A percentile compares a stretch with the other conserved stretches of the same genome.
phyloP scores from a whole-genome alignment of 352 stramenopile species.

The Phytophthora megakarya region DNA sequence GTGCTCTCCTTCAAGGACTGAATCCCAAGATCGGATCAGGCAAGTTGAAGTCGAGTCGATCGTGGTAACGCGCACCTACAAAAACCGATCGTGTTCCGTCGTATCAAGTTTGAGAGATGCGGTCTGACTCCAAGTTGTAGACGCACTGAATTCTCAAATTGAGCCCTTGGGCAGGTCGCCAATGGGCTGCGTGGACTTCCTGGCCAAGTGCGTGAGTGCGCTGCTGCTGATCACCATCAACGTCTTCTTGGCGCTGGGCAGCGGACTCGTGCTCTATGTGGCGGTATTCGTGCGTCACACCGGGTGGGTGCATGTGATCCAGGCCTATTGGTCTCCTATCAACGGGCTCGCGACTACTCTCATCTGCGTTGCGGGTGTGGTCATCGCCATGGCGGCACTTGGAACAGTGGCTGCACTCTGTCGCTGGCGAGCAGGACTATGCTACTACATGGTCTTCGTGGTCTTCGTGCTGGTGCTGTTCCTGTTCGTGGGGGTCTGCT shows the following conservation, averaged over 20 bases:
- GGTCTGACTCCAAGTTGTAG: slow-evolving; percentile 24
- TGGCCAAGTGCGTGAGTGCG: slow-evolving; percentile 38
- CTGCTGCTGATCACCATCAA: slow-evolving; percentile 66
- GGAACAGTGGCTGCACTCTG: slow-evolving; percentile 58
- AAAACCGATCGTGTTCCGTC: slow-evolving; percentile 2
- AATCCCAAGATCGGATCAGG: no score
- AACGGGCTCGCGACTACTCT: slow-evolving; percentile 50
- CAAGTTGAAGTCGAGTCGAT: no score
- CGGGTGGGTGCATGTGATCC: slow-evolving; percentile 59
- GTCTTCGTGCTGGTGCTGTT: slow-evolving; percentile 59
- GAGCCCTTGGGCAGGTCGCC: background rate
- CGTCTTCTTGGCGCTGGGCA: slow-evolving; percentile 57
- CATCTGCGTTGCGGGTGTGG: slow-evolving; percentile 48
- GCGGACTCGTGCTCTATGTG: slow-evolving; percentile 58
- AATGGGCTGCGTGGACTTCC: slow-evolving; percentile 37
- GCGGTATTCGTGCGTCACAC: slow-evolving; percentile 48
- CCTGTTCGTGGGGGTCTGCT: slow-evolving; percentile 43
- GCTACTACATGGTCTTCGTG: slow-evolving; percentile 60
- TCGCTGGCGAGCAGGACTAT: slow-evolving; percentile 55
- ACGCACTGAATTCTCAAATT: slow-evolving; percentile 24
- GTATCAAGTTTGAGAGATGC: slow-evolving; percentile 15
- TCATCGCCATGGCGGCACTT: slow-evolving; percentile 59
- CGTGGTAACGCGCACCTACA: background rate
- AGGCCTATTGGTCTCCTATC: slow-evolving; percentile 50
- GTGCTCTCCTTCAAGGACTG: no score